Percentiles rank a stretch among this genome's conserved stretches.
Evolutionary conservation across 805 yeast genomes (phyloP).

Genomic region (Metschnikowia corniflorae): DNA sequence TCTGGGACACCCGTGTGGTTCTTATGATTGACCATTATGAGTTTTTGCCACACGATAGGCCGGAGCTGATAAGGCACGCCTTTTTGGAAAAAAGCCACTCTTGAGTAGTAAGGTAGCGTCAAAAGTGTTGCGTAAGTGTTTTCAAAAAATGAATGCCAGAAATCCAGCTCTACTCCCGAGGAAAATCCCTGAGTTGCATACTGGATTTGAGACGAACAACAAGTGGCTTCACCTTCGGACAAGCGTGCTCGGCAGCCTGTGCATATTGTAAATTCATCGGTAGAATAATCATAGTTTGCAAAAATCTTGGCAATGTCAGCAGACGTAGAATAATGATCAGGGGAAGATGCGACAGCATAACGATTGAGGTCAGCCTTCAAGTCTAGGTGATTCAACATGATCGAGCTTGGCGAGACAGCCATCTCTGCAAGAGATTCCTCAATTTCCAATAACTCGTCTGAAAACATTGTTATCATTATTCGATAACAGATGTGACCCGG

Average conservation of each 20-base stretch:
- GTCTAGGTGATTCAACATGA: constrained; percentile 18
- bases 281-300: constrained; percentile 11
- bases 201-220: constrained; percentile 10
- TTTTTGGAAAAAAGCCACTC: constrained; percentile 39
- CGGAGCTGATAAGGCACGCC: constrained; percentile 46
- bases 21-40: constrained; percentile 29
- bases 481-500: too few relatives aligned
- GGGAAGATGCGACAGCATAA: constrained; percentile 6
- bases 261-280: constrained; percentile 15
- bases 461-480: too few relatives aligned
- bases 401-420: constrained; percentile 10
- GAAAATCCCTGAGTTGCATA: constrained; percentile 7
- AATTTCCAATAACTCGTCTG: constrained; percentile 18
- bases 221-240: constrained; percentile 3
- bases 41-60: constrained; percentile 42
- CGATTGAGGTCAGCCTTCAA: constrained; percentile 19
- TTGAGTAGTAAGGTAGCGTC: constrained; percentile 47
- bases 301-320: constrained; percentile 6
- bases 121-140: constrained; percentile 43
- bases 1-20: constrained; percentile 30
- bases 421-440: constrained; percentile 18
- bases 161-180: constrained; percentile 30
- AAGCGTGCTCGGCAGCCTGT: constrained; percentile 8
- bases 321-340: constrained; percentile 3
- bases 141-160: constrained; percentile 44